Base-by-base conservation (phyloP, 495 filamentous ascomycete genomes). In the Gamarada debralockiae region DNA sequence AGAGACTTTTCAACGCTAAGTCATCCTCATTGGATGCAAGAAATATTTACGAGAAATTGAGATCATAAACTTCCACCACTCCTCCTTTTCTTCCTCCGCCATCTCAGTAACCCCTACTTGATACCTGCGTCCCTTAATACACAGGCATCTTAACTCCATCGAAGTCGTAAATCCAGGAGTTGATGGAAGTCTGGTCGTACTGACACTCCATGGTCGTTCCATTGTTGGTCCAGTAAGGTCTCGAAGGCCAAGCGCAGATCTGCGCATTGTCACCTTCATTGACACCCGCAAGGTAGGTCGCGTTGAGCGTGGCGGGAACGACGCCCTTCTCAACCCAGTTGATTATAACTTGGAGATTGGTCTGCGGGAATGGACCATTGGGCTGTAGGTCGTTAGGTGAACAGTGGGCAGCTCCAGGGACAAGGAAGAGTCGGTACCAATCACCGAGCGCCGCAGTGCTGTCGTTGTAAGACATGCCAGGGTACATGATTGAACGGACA, bases 291-390 rank as follows among this genome's bases (percentile, higher is more conserved):
- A 46, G 43, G n/a, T 27, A 31, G 21, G 43, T 46, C 12, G 43
- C 21, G 18, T 46, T 46, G 20, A 46, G 23, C 8, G 43, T 46
- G 3, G 24, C 8, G 4, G 23, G 43, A 3, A 15, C 24, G 23
- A 46, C n/a, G 17, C 43, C 43, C 12, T 46, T 25, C 23, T 27
- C 23, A n/a, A 46, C 43, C 43, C 43, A 46, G n/a, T 46, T 24
- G 6, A 46, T 46, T n/a, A 46, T 27, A 2, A 27, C 21, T 3
- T 2, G 21, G 12, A 46, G n/a, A 27, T 46, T 46, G 14, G 21
- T 46, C 31, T 46, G 43, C 15, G 43, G 43, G 14, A 25, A 46
- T 27, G 43, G 43, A 12, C 23, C 43, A 12, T 46, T 31, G 13
- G 31, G 31, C 14, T 34, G 31, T 7, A 7, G 14, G 31, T 7